Percentiles rank a stretch among this genome's conserved stretches.
phyloP scores from a whole-genome alignment of 139 green algal species.

The Parachlorella kessleri region DNA sequence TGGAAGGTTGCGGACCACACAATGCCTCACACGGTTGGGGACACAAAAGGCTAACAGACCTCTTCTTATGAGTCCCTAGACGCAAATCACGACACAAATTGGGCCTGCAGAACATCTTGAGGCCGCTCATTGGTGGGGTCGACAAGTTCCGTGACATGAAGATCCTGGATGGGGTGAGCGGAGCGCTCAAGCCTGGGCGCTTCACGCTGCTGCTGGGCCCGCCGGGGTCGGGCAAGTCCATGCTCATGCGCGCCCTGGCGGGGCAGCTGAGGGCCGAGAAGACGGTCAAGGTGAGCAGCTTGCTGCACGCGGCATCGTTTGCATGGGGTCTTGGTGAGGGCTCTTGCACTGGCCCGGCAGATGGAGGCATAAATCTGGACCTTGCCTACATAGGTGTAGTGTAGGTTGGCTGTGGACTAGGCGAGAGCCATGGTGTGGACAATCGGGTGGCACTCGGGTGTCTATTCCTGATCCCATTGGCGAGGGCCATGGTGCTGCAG shows the following conservation, averaged over 20 bases:
- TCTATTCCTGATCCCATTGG: no score
- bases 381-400: no score
- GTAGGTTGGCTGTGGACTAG: no score
- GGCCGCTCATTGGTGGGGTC: neutral
- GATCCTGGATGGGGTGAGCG: conserved; percentile 51
- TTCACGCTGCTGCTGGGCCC: conserved; percentile 75
- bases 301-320: no score
- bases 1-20: neutral
- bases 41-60: neutral
- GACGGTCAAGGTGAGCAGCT: conserved; percentile 29
- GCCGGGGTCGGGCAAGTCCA: conserved; percentile 58
- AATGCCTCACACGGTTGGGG: neutral
- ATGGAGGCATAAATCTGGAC: no score
- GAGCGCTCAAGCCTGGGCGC: conserved; percentile 49
- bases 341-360: no score
- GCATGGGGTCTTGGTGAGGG: no score
- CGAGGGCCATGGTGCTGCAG: no score
- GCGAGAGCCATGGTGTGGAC: neutral
- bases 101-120: neutral
- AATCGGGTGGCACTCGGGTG: no score
- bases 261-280: conserved; percentile 38
- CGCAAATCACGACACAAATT: neutral
- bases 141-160: neutral
- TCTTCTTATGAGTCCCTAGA: neutral
- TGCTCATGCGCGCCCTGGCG: conserved; percentile 59